Percentiles rank a stretch among this genome's conserved stretches.
Evolutionary conservation across 2,329 filamentous ascomycete species (phyloP).

Genomic region (Emydomyces testavorans): DNA sequence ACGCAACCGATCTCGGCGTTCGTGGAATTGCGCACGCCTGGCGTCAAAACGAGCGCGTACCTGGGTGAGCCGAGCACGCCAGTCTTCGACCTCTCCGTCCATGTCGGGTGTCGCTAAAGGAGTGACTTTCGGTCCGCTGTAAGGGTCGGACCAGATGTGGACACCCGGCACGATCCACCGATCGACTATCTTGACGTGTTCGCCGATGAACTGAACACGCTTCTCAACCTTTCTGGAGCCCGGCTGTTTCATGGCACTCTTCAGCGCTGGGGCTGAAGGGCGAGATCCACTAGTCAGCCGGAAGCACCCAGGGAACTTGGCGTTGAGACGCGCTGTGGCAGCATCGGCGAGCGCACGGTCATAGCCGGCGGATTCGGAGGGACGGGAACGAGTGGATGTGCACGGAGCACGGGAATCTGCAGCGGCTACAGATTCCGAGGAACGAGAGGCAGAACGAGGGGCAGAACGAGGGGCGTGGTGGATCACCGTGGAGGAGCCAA

Average conservation of each 20-base stretch:
- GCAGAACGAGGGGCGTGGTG: slow-evolving; percentile 7
- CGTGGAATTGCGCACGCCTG: slow-evolving; percentile 13
- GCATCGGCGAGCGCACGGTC: slow-evolving; percentile 1
- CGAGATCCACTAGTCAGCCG: slow-evolving; percentile 3
- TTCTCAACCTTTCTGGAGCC: slow-evolving; percentile 7
- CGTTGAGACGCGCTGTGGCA: slow-evolving; percentile 4
- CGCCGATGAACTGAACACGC: slow-evolving; percentile 22
- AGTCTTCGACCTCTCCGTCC: slow-evolving; percentile 19
- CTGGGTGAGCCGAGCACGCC: slow-evolving; percentile 14
- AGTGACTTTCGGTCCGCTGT: slow-evolving; percentile 17
- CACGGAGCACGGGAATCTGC: slow-evolving; percentile 12
- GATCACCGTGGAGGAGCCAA: too few species aligned
- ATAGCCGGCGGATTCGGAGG: not conserved
- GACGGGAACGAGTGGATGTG: slow-evolving; percentile 11
- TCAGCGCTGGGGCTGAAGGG: slow-evolving; percentile 11
- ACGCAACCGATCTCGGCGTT: slow-evolving; percentile 15
- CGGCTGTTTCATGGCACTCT: slow-evolving; percentile 12
- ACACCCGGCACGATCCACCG: slow-evolving; percentile 20
- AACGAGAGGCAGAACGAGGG: slow-evolving; percentile 13
- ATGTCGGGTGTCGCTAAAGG: slow-evolving; percentile 20
- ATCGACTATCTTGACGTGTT: slow-evolving; percentile 18
- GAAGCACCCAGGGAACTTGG: slow-evolving; percentile 1
- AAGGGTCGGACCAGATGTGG: slow-evolving; percentile 15
- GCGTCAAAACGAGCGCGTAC: slow-evolving; percentile 11
- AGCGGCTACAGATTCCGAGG: not conserved